phyloP scores from a whole-genome alignment of 305 asterid genomes.

The Withania somnifera region DNA sequence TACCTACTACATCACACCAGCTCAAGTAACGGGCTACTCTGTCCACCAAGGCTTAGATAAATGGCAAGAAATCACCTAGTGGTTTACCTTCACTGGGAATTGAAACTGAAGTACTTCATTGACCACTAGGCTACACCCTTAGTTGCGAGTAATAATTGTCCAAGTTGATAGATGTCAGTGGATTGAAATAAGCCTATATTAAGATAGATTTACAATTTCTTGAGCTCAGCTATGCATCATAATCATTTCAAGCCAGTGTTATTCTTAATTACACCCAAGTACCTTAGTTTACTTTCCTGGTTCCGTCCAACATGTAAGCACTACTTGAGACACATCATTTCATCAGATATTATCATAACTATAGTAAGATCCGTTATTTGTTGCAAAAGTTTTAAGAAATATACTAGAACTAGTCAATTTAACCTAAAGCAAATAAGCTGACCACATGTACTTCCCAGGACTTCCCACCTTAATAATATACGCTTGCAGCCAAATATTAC shows the following conservation, averaged over 20 bases:
- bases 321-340: neutral
- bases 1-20: neutral
- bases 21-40: neutral
- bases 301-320: neutral
- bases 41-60: neutral
- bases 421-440: neutral
- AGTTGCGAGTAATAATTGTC: neutral
- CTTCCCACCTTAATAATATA: neutral
- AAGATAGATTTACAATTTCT: neutral
- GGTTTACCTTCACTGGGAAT: neutral
- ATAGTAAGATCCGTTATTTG: neutral
- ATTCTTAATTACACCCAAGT: neutral
- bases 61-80: neutral
- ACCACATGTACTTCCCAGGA: neutral
- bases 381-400: neutral
- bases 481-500: neutral
- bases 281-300: neutral
- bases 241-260: neutral
- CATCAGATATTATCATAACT: neutral
- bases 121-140: neutral
- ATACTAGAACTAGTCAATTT: neutral
- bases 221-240: neutral
- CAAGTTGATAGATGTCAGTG: neutral
- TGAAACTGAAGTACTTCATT: neutral
- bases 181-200: neutral